phyloP scores from a whole-genome alignment of 2,329 filamentous ascomycete genomes.

The Blastomyces silverae region DNA sequence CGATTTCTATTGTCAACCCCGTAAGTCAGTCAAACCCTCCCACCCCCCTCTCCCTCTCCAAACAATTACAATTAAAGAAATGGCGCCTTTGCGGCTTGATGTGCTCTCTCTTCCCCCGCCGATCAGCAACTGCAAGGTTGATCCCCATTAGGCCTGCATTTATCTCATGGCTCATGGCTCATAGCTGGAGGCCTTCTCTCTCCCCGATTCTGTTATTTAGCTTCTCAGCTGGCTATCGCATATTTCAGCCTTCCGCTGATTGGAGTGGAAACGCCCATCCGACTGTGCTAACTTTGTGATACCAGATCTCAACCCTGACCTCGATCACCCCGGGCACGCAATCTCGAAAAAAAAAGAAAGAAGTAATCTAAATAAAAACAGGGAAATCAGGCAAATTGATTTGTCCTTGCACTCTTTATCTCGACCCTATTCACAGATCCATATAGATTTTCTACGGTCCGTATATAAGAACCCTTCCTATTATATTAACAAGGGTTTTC shows the following conservation, averaged over 20 bases:
- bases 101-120: not conserved
- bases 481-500: not conserved
- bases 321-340: slow-evolving; percentile 1
- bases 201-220: not conserved
- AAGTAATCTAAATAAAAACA: not conserved
- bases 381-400: not conserved
- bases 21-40: not conserved
- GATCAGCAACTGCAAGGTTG: slow-evolving; percentile 10
- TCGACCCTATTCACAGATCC: not conserved
- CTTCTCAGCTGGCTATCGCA: not conserved
- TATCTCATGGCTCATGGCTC: not conserved
- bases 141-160: not conserved
- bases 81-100: slow-evolving; percentile 3
- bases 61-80: not conserved
- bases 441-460: not conserved
- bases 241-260: slow-evolving; percentile 9
- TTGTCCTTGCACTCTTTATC: slow-evolving; percentile 3
- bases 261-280: not conserved
- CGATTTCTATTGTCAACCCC: slow-evolving; percentile 1
- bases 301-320: slow-evolving; percentile 1
- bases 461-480: slow-evolving; percentile 1
- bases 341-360: slow-evolving; percentile 1
- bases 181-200: not conserved
- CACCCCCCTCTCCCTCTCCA: not conserved
- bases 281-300: slow-evolving; percentile 3